Evolutionary conservation across 2,329 filamentous ascomycete species (phyloP).

Genomic region (Colletotrichum brevisporum): DNA sequence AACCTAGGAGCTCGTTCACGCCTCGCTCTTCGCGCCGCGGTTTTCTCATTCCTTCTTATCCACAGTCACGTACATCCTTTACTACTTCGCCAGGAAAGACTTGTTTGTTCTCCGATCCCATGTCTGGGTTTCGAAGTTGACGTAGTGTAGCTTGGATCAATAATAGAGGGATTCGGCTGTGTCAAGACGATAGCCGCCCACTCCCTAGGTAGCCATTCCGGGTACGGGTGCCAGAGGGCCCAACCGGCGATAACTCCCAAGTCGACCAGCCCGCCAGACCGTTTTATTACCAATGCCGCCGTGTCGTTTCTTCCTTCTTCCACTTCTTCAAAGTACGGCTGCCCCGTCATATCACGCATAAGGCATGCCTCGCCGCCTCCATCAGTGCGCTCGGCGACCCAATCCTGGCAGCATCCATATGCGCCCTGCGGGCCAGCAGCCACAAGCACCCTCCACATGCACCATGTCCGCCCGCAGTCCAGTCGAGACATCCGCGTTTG

Average conservation of each 20-base stretch:
- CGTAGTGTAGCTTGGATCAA: no score
- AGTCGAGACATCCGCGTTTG: conserved; percentile 31
- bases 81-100: neutral
- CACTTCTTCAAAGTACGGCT: neutral
- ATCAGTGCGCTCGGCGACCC: conserved; percentile 9
- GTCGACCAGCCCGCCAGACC: neutral
- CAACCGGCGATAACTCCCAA: neutral
- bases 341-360: neutral
- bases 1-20: conserved; percentile 9
- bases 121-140: no score
- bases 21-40: conserved; percentile 6
- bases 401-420: neutral
- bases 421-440: conserved; percentile 16
- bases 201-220: no score
- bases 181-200: neutral
- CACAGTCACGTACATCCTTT: neutral
- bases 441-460: conserved; percentile 26
- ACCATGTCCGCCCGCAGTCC: conserved; percentile 24
- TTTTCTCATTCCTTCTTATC: neutral
- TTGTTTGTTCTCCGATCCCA: no score
- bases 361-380: conserved; percentile 4
- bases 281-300: conserved; percentile 6
- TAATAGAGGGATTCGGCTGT: neutral
- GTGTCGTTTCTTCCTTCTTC: conserved; percentile 7
- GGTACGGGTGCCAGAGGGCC: neutral